These are phyloP conservation scores for Magnusiomyces sp. DNA, from an alignment of 1,139 yeast species.

Conservation along the genomic window DNA sequence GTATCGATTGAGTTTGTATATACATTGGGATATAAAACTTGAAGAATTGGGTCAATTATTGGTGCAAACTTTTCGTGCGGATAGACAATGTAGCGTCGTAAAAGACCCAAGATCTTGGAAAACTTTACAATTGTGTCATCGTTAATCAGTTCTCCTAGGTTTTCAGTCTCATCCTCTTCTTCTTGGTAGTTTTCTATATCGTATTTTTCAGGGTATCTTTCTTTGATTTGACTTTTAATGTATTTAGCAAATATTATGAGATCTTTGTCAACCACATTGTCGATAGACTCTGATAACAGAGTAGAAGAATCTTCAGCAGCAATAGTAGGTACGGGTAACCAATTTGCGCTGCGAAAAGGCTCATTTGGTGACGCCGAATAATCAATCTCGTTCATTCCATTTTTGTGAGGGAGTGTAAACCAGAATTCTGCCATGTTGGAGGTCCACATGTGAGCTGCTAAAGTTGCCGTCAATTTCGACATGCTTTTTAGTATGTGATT, in stretches of 20 bases:
- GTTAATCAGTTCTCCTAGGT: constrained; percentile 6
- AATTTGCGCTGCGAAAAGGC: background rate
- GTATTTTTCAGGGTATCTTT: background rate
- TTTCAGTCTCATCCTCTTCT: constrained; percentile 7
- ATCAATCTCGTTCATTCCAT: background rate
- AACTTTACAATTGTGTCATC: background rate
- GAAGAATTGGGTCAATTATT: constrained; percentile 14
- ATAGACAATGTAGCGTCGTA: constrained; percentile 18
- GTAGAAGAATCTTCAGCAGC: constrained; percentile 13
- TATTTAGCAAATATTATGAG: background rate
- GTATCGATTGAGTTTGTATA: too few relatives aligned
- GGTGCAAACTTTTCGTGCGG: constrained; percentile 20
- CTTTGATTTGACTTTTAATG: background rate
- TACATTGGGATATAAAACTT: constrained; percentile 5
- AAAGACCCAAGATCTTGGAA: constrained; percentile 9
- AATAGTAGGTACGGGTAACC: constrained; percentile 8
- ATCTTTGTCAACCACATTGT: background rate
- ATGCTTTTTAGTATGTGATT: background rate
- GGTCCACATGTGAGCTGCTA: constrained; percentile 12
- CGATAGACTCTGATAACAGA: too few relatives aligned
- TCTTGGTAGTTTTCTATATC: background rate
- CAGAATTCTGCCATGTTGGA: constrained; percentile 12
- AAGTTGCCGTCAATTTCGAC: constrained; percentile 5
- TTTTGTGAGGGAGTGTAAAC: constrained; percentile 7
- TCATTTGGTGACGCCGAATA: background rate